Evolutionary conservation across 2,329 filamentous ascomycete genomes (phyloP).

Genomic region (Fusarium camptoceras): DNA sequence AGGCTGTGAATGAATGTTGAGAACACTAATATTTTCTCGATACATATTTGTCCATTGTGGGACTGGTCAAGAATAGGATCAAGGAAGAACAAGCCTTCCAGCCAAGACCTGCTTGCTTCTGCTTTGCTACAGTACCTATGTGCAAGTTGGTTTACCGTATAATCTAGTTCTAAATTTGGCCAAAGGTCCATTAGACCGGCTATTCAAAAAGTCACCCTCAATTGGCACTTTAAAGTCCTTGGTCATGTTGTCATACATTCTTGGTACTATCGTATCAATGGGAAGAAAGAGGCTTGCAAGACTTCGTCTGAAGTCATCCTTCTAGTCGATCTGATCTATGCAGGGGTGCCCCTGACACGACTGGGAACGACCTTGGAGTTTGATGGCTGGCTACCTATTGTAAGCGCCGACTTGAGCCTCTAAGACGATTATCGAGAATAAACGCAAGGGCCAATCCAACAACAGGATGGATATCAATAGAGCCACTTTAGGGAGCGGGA

Average conservation of each 20-base stretch:
- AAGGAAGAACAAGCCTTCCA: slow-evolving; percentile 6
- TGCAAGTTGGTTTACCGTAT: slow-evolving; percentile 6
- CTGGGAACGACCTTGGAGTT: slow-evolving; percentile 28
- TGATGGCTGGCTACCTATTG: slow-evolving; percentile 29
- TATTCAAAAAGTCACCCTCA: background rate
- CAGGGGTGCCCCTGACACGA: slow-evolving; percentile 35
- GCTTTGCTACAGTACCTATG: background rate
- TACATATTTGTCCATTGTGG: slow-evolving; percentile 14
- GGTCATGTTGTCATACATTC: slow-evolving; percentile 3
- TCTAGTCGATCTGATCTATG: slow-evolving; percentile 45
- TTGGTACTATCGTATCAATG: background rate
- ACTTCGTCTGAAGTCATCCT: slow-evolving; percentile 27
- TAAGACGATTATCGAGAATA: slow-evolving; percentile 19
- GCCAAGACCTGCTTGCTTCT: background rate
- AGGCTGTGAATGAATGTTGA: slow-evolving; percentile 30
- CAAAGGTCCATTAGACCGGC: background rate
- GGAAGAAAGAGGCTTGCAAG: slow-evolving; percentile 18
- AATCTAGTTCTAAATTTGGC: slow-evolving; percentile 20
- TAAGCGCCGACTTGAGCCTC: slow-evolving; percentile 45
- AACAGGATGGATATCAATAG: background rate
- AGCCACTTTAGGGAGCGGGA: slow-evolving; percentile 27
- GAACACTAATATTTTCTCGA: slow-evolving; percentile 21
- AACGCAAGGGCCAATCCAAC: slow-evolving; percentile 15
- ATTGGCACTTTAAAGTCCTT: background rate
- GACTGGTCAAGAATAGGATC: slow-evolving; percentile 11